Percentiles rank a stretch among this genome's conserved stretches.
phyloP scores from a whole-genome alignment of 169 alveolate species.

The Plasmodium berghei region DNA sequence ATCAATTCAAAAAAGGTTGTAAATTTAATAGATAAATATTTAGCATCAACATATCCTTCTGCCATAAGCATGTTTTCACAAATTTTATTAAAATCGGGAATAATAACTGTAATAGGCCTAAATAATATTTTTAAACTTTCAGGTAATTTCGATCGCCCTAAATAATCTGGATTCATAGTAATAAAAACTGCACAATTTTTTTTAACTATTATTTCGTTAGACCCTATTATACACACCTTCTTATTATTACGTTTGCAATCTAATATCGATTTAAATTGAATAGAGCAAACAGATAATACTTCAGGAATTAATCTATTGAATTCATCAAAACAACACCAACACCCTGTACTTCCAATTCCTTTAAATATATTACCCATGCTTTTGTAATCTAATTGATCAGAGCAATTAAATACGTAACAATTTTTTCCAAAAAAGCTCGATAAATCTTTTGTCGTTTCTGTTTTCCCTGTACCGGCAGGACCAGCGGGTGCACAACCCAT shows the following conservation, averaged over 20 bases:
- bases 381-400: constrained; percentile 96
- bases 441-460: constrained; percentile 97
- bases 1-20: constrained; percentile 93
- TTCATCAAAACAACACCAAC: constrained; percentile 99
- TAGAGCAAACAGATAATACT: constrained; percentile 97
- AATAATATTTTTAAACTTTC: constrained; percentile 96
- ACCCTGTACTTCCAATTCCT: constrained; percentile 97
- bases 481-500: constrained; percentile 99
- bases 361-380: constrained; percentile 97
- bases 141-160: constrained; percentile 96
- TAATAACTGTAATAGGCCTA: constrained; percentile 96
- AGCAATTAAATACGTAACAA: constrained; percentile 96
- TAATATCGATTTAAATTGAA: constrained; percentile 96
- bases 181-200: constrained; percentile 96
- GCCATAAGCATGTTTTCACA: constrained; percentile 98
- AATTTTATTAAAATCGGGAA: constrained; percentile 96
- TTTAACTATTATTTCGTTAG: constrained; percentile 94
- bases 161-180: constrained; percentile 97
- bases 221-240: constrained; percentile 92
- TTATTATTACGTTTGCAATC: constrained; percentile 91
- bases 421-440: constrained; percentile 97
- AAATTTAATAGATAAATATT: constrained; percentile 93
- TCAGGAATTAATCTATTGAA: constrained; percentile 97
- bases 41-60: constrained; percentile 97
- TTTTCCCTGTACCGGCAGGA: constrained; percentile 98